These are phyloP conservation scores for Diaporthe longicolla DNA, from an alignment of 2,329 filamentous ascomycete genomes.

Conservation along the genomic window DNA sequence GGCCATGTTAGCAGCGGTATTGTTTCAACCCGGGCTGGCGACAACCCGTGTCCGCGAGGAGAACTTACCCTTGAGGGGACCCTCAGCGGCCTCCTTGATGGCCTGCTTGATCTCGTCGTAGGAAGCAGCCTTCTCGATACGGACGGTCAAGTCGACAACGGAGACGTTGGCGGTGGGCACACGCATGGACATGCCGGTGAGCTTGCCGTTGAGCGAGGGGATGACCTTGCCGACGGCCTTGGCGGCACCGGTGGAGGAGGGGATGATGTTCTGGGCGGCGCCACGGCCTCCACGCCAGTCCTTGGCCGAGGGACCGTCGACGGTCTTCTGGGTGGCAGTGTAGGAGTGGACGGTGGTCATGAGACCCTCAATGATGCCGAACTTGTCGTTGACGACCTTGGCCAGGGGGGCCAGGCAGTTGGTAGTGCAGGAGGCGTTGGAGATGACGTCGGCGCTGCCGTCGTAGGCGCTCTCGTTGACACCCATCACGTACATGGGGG, in stretches of 20 bases:
- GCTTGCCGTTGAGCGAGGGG: conserved; percentile 97
- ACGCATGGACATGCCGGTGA: conserved; percentile 99
- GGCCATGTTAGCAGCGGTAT: conserved; percentile 38
- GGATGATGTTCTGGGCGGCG: conserved; percentile 99
- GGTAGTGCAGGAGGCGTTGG: conserved; percentile 99
- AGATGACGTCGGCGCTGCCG: conserved; percentile 91
- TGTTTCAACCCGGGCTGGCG: neutral
- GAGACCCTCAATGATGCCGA: conserved; percentile 95
- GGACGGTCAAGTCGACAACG: conserved; percentile 96
- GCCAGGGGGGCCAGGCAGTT: conserved; percentile 99
- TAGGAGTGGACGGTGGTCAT: conserved; percentile 99
- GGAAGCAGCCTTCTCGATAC: conserved; percentile 88
- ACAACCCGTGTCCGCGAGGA: neutral
- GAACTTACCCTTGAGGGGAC: conserved; percentile 84
- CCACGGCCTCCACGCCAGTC: conserved; percentile 99
- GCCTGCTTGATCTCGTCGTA: conserved; percentile 95
- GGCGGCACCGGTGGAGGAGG: conserved; percentile 97
- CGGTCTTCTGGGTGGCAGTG: conserved; percentile 99
- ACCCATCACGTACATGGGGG: conserved; percentile 99
- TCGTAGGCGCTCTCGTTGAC: conserved; percentile 98
- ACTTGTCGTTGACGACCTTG: conserved; percentile 99
- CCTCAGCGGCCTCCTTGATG: conserved; percentile 89
- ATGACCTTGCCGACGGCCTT: conserved; percentile 99
- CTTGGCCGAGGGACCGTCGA: conserved; percentile 97
- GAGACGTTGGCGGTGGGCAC: conserved; percentile 99